A percentile compares a stretch with the other conserved stretches of the same genome.
These are phyloP conservation scores for Pelargonium fulgidum DNA, from an alignment of 441 rosid species.

Conservation along the genomic window DNA sequence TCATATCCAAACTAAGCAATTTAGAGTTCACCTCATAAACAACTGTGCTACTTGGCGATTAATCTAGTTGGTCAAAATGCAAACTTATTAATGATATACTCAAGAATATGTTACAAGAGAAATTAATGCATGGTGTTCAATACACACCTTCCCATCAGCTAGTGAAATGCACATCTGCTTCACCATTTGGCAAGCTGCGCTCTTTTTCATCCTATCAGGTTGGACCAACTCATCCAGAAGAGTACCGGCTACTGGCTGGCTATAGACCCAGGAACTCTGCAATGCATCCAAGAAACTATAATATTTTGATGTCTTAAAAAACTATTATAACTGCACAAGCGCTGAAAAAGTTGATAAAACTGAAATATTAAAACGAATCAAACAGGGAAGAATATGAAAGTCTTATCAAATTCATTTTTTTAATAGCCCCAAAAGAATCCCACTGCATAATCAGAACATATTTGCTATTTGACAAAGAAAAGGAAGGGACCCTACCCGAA, in stretches of 20 bases:
- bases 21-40: no score
- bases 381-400: conserved; percentile 4
- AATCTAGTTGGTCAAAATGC: not conserved
- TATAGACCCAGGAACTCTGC: not conserved
- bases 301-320: not conserved
- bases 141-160: not conserved
- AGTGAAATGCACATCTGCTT: not conserved
- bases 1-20: conserved; percentile 1
- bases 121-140: conserved; percentile 1
- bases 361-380: conserved; percentile 1
- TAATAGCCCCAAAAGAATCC: conserved; percentile 3
- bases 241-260: not conserved
- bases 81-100: not conserved
- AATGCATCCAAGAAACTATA: not conserved
- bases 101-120: not conserved
- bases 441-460: conserved; percentile 2
- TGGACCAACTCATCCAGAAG: not conserved
- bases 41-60: not conserved
- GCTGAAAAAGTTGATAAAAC: not conserved
- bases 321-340: not conserved
- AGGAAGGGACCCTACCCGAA: not conserved
- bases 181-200: not conserved
- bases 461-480: conserved; percentile 7
- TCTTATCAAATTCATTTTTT: not conserved
- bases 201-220: not conserved